Base-by-base conservation (phyloP, 1,284 basidiomycete species). In the Salmacisia buchloeana region DNA sequence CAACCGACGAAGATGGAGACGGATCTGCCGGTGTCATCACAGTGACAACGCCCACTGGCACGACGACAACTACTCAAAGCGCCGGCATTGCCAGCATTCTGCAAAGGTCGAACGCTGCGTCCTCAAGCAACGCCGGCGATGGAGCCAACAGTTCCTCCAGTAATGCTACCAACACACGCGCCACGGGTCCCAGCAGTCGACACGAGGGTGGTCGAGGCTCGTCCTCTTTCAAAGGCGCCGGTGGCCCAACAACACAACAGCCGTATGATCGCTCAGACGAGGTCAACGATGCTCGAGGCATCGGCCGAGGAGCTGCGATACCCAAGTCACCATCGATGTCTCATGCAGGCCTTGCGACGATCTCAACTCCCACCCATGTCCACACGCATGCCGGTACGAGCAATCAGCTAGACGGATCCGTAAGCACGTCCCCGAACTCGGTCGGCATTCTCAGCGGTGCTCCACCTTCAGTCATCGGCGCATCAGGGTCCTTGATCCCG, bases 31-130 rank as follows among this genome's bases (percentile, higher is more conserved):
- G 89, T 75, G 85, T 87, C 63, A 97, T 97, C 82, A 94, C 89
- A 21, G 94, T 98, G 74, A 97, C 92, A 7, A 97, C 94, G 1
- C 94, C 94, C 23, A 84, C 86, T 63, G 93, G 94, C 49, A 91
- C 88, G 6, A 54, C 49, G 6, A 79, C 77, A 34, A 89, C 89
- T 13, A 85, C 86, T 56, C 83, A 85, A 65, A 82, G 84, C 6
- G 82, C 82, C 5, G 77, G 76, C 54, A 77, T 75, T 25, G 71
- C 72, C 59, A 76, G 64, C 29, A 59, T 65, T 5, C 49, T 54
- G 13, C 41, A 43, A 7, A 54, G 34, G 21, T 54, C 49, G 6
- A 52, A 31, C 25, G 49, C 49, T 63, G 56, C 60, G 56, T 46
- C 65, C 58, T 84, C 7, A 61, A 39, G 65, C 65, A 54, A 63